Percentiles rank a stretch among this genome's conserved stretches.
phyloP scores from a whole-genome alignment of 1,284 basidiomycete species.

The Ustilago crameri region DNA sequence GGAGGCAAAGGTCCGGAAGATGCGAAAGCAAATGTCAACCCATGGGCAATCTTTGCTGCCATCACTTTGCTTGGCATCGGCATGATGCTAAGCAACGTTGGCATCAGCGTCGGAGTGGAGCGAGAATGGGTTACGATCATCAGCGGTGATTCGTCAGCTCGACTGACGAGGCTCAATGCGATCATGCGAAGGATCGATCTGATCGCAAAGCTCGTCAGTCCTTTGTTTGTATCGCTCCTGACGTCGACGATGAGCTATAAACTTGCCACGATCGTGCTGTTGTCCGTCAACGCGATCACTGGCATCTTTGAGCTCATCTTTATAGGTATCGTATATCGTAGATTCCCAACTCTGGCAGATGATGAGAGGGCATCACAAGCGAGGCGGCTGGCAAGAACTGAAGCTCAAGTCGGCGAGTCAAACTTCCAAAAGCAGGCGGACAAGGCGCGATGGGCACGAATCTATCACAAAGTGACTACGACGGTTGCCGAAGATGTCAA shows the following conservation, averaged over 20 bases:
- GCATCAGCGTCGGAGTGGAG: conserved; percentile 73
- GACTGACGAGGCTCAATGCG: conserved; percentile 65
- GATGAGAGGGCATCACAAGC: conserved; percentile 30
- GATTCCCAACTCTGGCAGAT: conserved; percentile 45
- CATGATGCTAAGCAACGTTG: conserved; percentile 70
- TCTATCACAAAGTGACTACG: not conserved
- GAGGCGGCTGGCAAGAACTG: conserved; percentile 6
- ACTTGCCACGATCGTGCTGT: conserved; percentile 43
- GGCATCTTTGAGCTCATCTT: conserved; percentile 55
- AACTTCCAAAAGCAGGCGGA: not conserved
- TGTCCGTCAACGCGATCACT: conserved; percentile 41
- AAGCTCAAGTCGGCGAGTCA: not conserved
- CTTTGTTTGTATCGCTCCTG: conserved; percentile 74
- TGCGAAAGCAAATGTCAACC: conserved; percentile 15
- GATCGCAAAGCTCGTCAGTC: conserved; percentile 73
- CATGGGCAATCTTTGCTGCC: conserved; percentile 69
- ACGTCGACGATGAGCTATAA: conserved; percentile 64
- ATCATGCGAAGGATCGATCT: conserved; percentile 72
- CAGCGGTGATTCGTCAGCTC: conserved; percentile 53
- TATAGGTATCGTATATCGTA: conserved; percentile 48
- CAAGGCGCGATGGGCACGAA: not conserved
- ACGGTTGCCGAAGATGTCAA: conserved; percentile 15
- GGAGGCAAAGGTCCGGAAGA: conserved; percentile 38
- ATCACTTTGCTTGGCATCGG: conserved; percentile 70
- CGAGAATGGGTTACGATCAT: conserved; percentile 74